Percentiles rank a stretch among this genome's conserved stretches.
Conservation (phyloP, 1,139 yeast species). For the Candida sp. region DNA sequence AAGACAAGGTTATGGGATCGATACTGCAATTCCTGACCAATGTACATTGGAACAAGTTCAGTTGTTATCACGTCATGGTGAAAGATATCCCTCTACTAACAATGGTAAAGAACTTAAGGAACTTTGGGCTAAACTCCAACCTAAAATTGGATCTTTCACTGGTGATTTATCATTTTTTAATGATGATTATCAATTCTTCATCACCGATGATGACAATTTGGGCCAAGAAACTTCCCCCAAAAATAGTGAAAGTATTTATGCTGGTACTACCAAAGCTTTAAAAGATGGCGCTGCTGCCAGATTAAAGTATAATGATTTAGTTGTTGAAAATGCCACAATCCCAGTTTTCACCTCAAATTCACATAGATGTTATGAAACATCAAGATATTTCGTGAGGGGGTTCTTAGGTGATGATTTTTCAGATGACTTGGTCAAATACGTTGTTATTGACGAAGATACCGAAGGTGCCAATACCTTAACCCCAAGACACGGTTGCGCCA, state of each 20-base stretch:
- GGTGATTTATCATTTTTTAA: conserved; percentile 24
- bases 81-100: conserved; percentile 47
- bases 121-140: conserved; percentile 16
- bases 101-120: conserved; percentile 18
- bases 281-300: conserved; percentile 30
- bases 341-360: conserved; percentile 29
- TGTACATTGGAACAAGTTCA: conserved; percentile 59
- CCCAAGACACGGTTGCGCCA: conserved; percentile 21
- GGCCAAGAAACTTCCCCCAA: conserved; percentile 24
- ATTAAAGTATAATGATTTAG: conserved; percentile 23
- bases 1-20: conserved; percentile 36
- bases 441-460: conserved; percentile 18
- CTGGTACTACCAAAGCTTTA: conserved; percentile 20
- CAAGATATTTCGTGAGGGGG: conserved; percentile 26
- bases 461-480: conserved; percentile 25
- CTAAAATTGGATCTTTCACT: conserved; percentile 13
- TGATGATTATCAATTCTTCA: conserved; percentile 19
- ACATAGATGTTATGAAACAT: conserved; percentile 26
- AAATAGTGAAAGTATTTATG: conserved; percentile 17
- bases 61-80: conserved; percentile 61
- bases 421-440: conserved; percentile 12
- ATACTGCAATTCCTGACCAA: conserved; percentile 40
- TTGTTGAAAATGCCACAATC: conserved; percentile 13
- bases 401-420: conserved; percentile 18
- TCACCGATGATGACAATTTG: conserved; percentile 17